Evolutionary conservation across 2,329 filamentous ascomycete species (phyloP).

Genomic region (Exophiala spinifera): DNA sequence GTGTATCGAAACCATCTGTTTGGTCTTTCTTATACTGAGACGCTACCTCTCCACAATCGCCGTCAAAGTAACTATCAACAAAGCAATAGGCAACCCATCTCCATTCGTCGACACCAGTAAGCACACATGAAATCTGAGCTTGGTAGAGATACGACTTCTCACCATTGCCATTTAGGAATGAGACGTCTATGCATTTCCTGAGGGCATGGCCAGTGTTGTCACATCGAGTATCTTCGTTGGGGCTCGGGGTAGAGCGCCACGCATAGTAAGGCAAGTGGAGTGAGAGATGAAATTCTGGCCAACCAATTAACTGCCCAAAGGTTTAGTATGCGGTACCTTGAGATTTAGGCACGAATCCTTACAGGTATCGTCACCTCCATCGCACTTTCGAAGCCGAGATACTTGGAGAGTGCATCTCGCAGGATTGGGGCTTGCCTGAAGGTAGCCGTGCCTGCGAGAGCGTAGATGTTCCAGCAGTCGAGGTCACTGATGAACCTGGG

Average conservation of each 20-base stretch:
- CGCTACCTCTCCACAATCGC: background rate
- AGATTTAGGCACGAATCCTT: background rate
- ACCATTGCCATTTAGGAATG: background rate
- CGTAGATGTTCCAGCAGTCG: constrained; percentile 3
- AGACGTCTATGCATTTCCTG: background rate
- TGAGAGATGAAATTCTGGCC: background rate
- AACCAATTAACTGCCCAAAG: background rate
- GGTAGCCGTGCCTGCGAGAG: constrained; percentile 8
- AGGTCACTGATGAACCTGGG: constrained; percentile 9
- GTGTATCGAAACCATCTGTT: background rate
- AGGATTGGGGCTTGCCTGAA: constrained; percentile 1
- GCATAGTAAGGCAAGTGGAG: constrained; percentile 1
- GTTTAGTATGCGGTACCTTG: background rate
- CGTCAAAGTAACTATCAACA: background rate
- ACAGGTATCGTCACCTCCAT: background rate
- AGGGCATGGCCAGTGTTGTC: background rate
- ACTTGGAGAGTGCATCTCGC: background rate
- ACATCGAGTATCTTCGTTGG: background rate
- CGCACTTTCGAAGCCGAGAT: background rate
- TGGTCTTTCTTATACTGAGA: background rate
- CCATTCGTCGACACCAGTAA: background rate
- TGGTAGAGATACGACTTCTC: background rate
- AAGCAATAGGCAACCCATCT: constrained; percentile 1
- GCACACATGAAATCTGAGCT: constrained; percentile 1
- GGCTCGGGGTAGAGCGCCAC: background rate